Evolutionary conservation across 2,329 filamentous ascomycete species (phyloP), one percentile per base, ranked within the genome.

Genomic region (Xylaria sp.): DNA sequence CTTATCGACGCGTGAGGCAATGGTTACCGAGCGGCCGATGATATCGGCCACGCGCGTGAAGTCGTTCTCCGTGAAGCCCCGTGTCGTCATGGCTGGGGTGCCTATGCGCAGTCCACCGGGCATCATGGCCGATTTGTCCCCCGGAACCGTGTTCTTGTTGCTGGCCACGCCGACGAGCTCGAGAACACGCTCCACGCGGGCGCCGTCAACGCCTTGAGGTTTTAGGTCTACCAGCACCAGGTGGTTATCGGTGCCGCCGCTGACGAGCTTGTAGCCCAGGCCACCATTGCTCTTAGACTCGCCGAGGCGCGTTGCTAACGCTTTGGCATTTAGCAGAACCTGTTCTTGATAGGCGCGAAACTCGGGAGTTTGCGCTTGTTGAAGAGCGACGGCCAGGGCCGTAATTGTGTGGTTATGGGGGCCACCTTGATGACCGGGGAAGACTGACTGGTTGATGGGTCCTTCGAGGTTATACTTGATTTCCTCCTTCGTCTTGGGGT

Each of bases 321-420:
- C 91, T 83, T 97, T 94, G 60, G 96, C 92, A 81, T 99, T 99
- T 81, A 91, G 88, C 68, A 98, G 87, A 65, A 98, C 94, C 78
- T 93, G 91, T 77, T 93, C 86, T 83, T 99, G 96, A 84, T 99
- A 99, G 64, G 92, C 87, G 80, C 92, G 92, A 87, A 99, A 99
- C 79, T 97, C 94, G 58, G 91, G 89, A 6, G 90, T 90, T 79
- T 94, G 93, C 2, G 94, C 94, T 83, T 99, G 96, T 84, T 97
- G 97, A 69, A 99, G 87, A 13, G 96, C 96, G 58, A 99, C 96
- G 23, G 96, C 90, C 34, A 99, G 87, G 54, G 96, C 96, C 44
- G 96, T 97, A 81, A 99, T 99, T 76, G 96, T 99, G 86, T 99
- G 96, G 85, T 99, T 99, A 84, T 99, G 96, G 63, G 96, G 96